Base-by-base conservation (phyloP, 768 basidiomycete genomes). In the Artomyces pyxidatus region DNA sequence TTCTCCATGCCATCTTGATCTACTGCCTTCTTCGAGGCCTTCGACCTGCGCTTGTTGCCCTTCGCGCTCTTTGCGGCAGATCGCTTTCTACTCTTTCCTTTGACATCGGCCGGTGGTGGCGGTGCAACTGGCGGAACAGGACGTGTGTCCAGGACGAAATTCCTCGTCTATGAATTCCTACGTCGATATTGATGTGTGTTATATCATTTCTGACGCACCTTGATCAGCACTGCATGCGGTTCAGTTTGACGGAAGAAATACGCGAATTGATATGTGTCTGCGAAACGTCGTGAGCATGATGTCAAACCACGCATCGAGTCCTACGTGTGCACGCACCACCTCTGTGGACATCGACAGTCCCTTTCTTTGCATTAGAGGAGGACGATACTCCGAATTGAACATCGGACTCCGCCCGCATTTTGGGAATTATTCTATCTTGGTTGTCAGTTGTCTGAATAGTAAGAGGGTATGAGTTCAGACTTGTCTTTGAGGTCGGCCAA, bases 181-280 rank as follows among this genome's bases (percentile, higher is more conserved):
- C 29, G 41, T 27, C 38, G 27, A 19, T 53, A 55, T 25, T 21
- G 37, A 38, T 25, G 4, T 22, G 17, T 30, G 45, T 10, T 37
- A 23, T 37, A 17, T 50, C 40, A 14, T 22, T 28, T 39, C 42
- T 9, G 9, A n/a, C 27, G 6, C 54, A 86, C 92, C 74, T 95
- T 95, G 57, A 88, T 69, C 7, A 92, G 69, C 2, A 93, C 74
- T 0, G 87, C 81, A 63, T 94, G 88, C 9, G 85, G 76, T 45
- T 91, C 89, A 2, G 80, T 82, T 65, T 82, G 83, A 21, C 89
- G 78, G 56, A 94, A 71, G 67, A 93, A 95, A 63, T 90, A 95
- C 42, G 86, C 90, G 62, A 90, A 92, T 56, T 95, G 92, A 60
- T 94, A 95, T 0, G 76, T 77, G 51, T 87, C 92, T 94, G 61